A percentile compares a stretch with the other conserved stretches of the same genome.
Evolutionary conservation across 768 basidiomycete genomes (phyloP).

Genomic region (Royoungia palumana): DNA sequence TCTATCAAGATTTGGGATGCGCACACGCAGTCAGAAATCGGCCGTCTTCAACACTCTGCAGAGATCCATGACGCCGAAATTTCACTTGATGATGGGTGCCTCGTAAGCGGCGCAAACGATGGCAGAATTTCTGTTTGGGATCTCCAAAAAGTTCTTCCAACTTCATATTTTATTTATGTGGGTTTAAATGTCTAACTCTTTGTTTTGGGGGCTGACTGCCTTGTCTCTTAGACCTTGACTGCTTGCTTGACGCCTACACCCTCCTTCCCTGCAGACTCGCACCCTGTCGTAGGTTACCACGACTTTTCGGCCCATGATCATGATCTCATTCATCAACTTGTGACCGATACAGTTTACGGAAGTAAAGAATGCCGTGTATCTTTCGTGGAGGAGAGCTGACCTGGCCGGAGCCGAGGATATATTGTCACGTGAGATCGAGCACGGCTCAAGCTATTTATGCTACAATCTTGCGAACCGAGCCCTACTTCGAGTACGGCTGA

Average conservation of each 20-base stretch:
- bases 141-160: slow-evolving; percentile 7
- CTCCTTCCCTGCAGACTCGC: neutral
- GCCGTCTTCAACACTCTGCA: slow-evolving; percentile 3
- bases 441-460: neutral
- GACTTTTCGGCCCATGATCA: neutral
- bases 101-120: slow-evolving; percentile 7
- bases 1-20: slow-evolving; percentile 19
- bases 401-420: slow-evolving; percentile 10
- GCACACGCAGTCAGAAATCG: slow-evolving; percentile 2
- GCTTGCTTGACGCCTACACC: neutral
- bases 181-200: neutral
- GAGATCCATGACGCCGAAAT: slow-evolving; percentile 13
- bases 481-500: slow-evolving; percentile 8
- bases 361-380: slow-evolving; percentile 8
- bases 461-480: slow-evolving; percentile 13
- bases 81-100: slow-evolving; percentile 13
- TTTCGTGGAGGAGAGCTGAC: slow-evolving; percentile 6
- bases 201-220: neutral
- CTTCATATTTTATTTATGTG: slow-evolving; percentile 11
- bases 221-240: slow-evolving; percentile 6
- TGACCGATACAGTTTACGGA: slow-evolving; percentile 9
- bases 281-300: slow-evolving; percentile 5
- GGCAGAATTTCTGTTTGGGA: slow-evolving; percentile 15
- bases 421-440: slow-evolving; percentile 15
- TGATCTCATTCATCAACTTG: neutral